Evolutionary conservation across 2,329 filamentous ascomycete genomes (phyloP).

Genomic region (Whalleya microplaca): DNA sequence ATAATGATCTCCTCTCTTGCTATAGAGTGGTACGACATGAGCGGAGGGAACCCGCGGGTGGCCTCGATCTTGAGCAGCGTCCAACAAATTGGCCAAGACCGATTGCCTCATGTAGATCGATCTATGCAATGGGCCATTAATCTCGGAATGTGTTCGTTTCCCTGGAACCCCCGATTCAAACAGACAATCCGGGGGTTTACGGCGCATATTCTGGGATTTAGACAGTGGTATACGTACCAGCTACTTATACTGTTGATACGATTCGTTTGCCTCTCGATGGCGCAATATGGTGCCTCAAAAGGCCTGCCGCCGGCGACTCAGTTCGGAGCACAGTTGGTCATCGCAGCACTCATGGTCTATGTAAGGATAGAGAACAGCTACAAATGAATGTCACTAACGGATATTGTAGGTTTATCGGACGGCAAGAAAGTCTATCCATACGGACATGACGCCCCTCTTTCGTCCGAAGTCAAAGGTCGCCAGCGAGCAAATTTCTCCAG

Average conservation of each 20-base stretch:
- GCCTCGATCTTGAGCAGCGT: slow-evolving; percentile 16
- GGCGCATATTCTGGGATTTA: slow-evolving; percentile 62
- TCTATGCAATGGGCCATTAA: slow-evolving; percentile 53
- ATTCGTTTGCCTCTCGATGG: slow-evolving; percentile 49
- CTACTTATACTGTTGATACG: slow-evolving; percentile 60
- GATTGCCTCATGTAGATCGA: slow-evolving; percentile 45
- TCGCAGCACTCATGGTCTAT: slow-evolving; percentile 55
- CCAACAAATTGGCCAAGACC: slow-evolving; percentile 27
- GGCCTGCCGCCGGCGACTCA: slow-evolving; percentile 45
- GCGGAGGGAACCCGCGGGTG: slow-evolving; percentile 19
- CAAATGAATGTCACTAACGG: slow-evolving; percentile 25
- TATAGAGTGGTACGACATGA: slow-evolving; percentile 21
- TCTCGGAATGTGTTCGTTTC: slow-evolving; percentile 56
- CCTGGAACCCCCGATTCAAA: slow-evolving; percentile 72
- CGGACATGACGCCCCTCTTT: slow-evolving; percentile 63
- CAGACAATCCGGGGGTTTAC: slow-evolving; percentile 63
- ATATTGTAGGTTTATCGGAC: slow-evolving; percentile 48
- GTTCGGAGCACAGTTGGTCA: slow-evolving; percentile 57
- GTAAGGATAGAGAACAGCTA: slow-evolving; percentile 45
- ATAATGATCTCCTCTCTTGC: slow-evolving; percentile 35
- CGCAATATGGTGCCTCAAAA: slow-evolving; percentile 44
- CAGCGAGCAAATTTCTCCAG: slow-evolving; percentile 26
- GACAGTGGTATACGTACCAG: slow-evolving; percentile 70
- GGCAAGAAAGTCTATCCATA: slow-evolving; percentile 51
- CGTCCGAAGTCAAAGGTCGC: slow-evolving; percentile 31